These are phyloP conservation scores for Chaetomium strumarium DNA, from an alignment of 2,329 filamentous ascomycete genomes.

Conservation along the genomic window DNA sequence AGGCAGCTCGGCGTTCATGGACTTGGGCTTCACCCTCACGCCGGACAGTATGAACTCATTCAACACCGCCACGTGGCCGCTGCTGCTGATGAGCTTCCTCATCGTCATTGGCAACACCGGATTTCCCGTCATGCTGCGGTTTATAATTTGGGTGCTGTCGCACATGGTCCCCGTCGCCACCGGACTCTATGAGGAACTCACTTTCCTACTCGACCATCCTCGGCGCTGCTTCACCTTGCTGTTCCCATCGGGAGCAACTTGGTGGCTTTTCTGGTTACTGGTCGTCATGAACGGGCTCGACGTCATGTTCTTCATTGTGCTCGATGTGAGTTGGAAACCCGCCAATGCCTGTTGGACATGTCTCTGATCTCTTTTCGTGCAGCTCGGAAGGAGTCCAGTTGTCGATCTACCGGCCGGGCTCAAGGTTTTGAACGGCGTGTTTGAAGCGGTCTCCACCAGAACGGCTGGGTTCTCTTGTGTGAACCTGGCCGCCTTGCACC, in stretches of 20 bases:
- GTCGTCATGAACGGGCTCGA: slow-evolving; percentile 78
- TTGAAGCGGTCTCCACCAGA: slow-evolving; percentile 82
- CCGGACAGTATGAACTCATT: slow-evolving; percentile 94
- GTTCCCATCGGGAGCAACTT: slow-evolving; percentile 84
- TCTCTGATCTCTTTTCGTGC: slow-evolving; percentile 22
- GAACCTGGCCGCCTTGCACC: slow-evolving; percentile 71
- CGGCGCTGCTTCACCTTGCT: slow-evolving; percentile 92
- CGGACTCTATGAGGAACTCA: slow-evolving; percentile 80
- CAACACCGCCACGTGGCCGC: slow-evolving; percentile 64
- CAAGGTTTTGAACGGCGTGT: slow-evolving; percentile 78
- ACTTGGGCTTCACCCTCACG: slow-evolving; percentile 88
- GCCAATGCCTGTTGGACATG: not conserved
- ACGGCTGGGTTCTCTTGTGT: slow-evolving; percentile 87
- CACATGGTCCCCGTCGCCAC: slow-evolving; percentile 58
- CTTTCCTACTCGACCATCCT: slow-evolving; percentile 88
- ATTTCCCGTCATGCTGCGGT: slow-evolving; percentile 89
- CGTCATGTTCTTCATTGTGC: slow-evolving; percentile 82
- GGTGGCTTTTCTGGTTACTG: slow-evolving; percentile 91
- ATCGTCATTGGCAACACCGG: slow-evolving; percentile 94
- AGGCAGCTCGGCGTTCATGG: slow-evolving; percentile 81
- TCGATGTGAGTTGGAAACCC: slow-evolving; percentile 60
- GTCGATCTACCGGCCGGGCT: slow-evolving; percentile 63
- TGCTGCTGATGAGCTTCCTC: slow-evolving; percentile 75
- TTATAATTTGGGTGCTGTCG: slow-evolving; percentile 80
- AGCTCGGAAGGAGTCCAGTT: slow-evolving; percentile 69